Base-by-base conservation (phyloP, 192 early-diverging fungal genomes). In the Backusella parvicylindrica region DNA sequence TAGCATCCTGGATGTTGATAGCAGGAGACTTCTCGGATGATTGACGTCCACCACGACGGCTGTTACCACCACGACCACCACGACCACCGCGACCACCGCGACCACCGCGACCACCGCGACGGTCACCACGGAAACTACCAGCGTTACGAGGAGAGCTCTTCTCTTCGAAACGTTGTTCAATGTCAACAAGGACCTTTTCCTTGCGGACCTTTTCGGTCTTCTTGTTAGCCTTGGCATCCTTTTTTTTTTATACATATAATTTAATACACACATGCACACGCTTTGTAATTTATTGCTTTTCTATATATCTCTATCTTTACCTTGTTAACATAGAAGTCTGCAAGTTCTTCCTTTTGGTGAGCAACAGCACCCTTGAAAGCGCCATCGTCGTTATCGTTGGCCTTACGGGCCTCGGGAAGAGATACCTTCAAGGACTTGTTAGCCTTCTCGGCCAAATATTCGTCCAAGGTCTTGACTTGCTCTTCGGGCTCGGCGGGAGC, bases 361-460 rank as follows among this genome's bases (percentile, higher is more conserved):
- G 88, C 84, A 77, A 91, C 89, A 68, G 87, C 82, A 72, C 87
- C 86, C 91, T 95, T 95, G 89, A 94, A 94, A 8, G 68, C 68
- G 72, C 84, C 80, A 75, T 96, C 95, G 33, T 89, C 87, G 60
- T 91, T 95, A 79, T 97, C 94, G 85, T 97, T 97, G 79, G 96
- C 89, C 81, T 92, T 89, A 77, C 97, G 91, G 41, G 89, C 81
- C 28, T 84, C 78, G 12, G 87, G 89, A 50, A 88, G 86, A 69
- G 86, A 76, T 38, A 89, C 84, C 66, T 89, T 83, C 28, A 87
- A 64, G 64, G 81, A 76, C 83, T 91, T 93, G 73, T 81, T 79
- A 47, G 88, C 89, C 84, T 86, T 86, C 79, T 92, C 92, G 47
- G 92, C 91, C 40, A 92, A 78, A 87, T 91, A 99, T 72, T 99